Base-by-base conservation (phyloP, 768 basidiomycete genomes). In the Boletus insuetus region DNA sequence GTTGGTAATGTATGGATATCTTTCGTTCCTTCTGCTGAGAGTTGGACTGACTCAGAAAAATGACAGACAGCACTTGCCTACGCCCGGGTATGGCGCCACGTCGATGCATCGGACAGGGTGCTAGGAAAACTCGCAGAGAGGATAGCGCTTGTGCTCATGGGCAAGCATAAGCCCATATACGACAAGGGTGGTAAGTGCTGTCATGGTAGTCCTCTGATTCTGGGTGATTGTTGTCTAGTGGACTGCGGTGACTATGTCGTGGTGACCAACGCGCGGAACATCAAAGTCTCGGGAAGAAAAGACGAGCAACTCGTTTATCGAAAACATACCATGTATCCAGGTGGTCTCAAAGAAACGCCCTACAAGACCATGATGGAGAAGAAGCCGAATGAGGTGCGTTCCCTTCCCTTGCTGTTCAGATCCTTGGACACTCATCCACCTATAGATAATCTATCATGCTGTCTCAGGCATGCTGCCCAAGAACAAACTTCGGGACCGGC, bases 381-480 rank as follows among this genome's bases (percentile, higher is more conserved):
- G 62, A 87, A 91, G 61, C 93, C 95, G 4, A 94, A 97, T 59
- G 87, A 95, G 79, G 95, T 94, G 62, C 65, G 86, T 74, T 17
- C 19, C 12, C 29, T 34, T 38, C 45, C 54, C 32, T 39, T 20
- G 48, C 51, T 3, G 31, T 38, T 52, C 31, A 29, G 32, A 19
- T 32, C 20, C 14, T 1, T 53, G 13, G 4, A 19, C 14, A 6
- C 45, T 17, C 41, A 35, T 38, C 48, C 32, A 19, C 14, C 6
- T 53, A 16, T 68, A 99, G 97, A 91, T 98, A 62, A 93, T 99
- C 54, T 86, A 93, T 13, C 84, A 92, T 60, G 97, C 97, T 4
- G 97, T 99, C 5, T 90, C 96, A 12, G 93, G 96, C 64, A 99
- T 99, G 97, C 79, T 99, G 51, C 97, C 96, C 34, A 99, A 98